phyloP scores from a whole-genome alignment of 2,329 filamentous ascomycete species.

The Penicillium glabrum region DNA sequence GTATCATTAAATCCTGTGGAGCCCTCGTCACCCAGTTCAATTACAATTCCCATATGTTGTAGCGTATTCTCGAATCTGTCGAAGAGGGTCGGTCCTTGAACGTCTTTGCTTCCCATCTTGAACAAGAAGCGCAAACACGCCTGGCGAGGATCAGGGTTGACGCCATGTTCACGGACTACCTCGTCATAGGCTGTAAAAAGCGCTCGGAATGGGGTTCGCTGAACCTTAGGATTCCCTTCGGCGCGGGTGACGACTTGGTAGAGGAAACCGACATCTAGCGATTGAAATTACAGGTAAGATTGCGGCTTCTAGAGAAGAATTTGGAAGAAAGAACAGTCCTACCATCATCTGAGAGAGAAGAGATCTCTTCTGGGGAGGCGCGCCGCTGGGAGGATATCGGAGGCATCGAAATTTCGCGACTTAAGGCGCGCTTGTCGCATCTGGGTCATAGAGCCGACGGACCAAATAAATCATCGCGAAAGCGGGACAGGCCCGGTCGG shows the following conservation, averaged over 20 bases:
- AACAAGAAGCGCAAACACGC: conserved; percentile 77
- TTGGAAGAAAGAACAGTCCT: conserved; percentile 7
- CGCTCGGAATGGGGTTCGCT: conserved; percentile 70
- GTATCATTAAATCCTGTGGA: conserved; percentile 37
- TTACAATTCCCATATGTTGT: conserved; percentile 66
- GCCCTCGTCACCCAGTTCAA: conserved; percentile 59
- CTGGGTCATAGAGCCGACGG: conserved; percentile 43
- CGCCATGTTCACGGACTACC: conserved; percentile 67
- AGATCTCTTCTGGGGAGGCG: conserved; percentile 42
- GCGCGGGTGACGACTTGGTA: conserved; percentile 74
- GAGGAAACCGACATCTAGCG: conserved; percentile 72
- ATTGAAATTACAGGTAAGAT: conserved; percentile 1
- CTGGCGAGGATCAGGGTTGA: conserved; percentile 71
- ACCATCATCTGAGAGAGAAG: conserved; percentile 63
- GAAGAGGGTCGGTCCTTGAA: conserved; percentile 60
- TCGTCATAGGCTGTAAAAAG: conserved; percentile 80
- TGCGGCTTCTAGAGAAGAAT: background rate
- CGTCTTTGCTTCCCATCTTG: conserved; percentile 64
- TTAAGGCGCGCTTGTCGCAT: conserved; percentile 46
- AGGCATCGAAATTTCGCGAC: conserved; percentile 52
- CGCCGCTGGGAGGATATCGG: conserved; percentile 44
- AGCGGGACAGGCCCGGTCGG: conserved; percentile 10
- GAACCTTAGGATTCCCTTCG: conserved; percentile 63
- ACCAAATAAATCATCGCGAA: conserved; percentile 42
- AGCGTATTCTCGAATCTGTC: conserved; percentile 71